Percentiles rank a stretch among this genome's conserved stretches.
These are phyloP conservation scores for Coemansia guatemalensis DNA, from an alignment of 192 early-diverging fungal genomes.

Conservation along the genomic window DNA sequence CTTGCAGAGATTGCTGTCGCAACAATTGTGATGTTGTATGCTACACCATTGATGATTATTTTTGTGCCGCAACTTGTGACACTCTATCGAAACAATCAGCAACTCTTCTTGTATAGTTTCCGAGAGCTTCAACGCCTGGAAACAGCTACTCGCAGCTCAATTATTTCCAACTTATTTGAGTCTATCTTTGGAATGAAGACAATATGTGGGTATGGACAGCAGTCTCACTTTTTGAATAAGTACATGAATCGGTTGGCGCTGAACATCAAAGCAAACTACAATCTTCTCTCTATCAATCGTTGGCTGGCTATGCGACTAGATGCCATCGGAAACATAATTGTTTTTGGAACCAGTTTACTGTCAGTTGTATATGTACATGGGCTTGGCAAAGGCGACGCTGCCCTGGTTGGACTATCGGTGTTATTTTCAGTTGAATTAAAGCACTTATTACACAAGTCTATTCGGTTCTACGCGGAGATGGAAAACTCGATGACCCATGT, in stretches of 20 bases:
- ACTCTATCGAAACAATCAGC: constrained; percentile 54
- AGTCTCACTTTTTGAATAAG: constrained; percentile 61
- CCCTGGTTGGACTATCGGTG: constrained; percentile 65
- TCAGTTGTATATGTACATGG: constrained; percentile 63
- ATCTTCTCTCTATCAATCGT: constrained; percentile 67
- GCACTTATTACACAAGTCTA: constrained; percentile 87
- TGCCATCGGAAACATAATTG: constrained; percentile 73
- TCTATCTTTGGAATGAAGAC: constrained; percentile 61
- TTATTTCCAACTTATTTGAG: constrained; percentile 67
- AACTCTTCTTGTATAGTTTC: constrained; percentile 65
- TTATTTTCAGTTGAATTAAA: constrained; percentile 59
- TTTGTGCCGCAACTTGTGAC: constrained; percentile 54
- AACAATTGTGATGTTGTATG: constrained; percentile 47
- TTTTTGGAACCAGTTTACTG: constrained; percentile 76
- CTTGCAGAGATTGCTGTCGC: constrained; percentile 40
- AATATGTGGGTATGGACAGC: constrained; percentile 64
- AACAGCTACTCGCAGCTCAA: constrained; percentile 65
- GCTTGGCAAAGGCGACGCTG: constrained; percentile 61
- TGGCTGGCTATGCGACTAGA: constrained; percentile 79
- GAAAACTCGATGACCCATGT: constrained; percentile 61
- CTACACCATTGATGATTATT: constrained; percentile 51
- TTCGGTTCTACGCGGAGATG: constrained; percentile 73
- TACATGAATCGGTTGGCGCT: constrained; percentile 74
- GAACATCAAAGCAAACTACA: constrained; percentile 80
- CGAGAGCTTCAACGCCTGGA: constrained; percentile 81